Evolutionary conservation across 1,284 basidiomycete genomes (phyloP).

Genomic region (Ceratobasidium sp.): DNA sequence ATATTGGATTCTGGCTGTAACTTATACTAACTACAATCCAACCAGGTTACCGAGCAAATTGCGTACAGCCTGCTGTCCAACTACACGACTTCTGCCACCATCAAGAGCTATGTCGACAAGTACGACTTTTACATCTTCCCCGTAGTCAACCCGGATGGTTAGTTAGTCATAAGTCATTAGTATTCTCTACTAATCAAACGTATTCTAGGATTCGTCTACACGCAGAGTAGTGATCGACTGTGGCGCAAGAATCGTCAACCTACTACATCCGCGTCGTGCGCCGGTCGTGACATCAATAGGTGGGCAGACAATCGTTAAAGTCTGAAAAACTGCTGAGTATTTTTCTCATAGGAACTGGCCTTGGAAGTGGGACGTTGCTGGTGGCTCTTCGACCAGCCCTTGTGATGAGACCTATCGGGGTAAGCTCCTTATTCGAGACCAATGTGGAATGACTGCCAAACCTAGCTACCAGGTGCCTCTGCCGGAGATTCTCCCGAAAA

Average conservation of each 20-base stretch:
- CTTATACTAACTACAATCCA: no score
- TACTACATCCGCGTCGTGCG: conserved; percentile 32
- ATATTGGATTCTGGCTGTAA: no score
- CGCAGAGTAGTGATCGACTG: conserved; percentile 34
- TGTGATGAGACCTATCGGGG: conserved; percentile 42
- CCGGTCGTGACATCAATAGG: conserved; percentile 46
- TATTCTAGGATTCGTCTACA: conserved; percentile 46
- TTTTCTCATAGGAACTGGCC: conserved; percentile 41
- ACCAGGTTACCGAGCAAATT: conserved; percentile 45
- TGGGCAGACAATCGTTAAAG: neutral
- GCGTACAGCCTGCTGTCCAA: conserved; percentile 45
- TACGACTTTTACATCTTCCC: conserved; percentile 48
- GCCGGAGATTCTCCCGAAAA: conserved; percentile 44
- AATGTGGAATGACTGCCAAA: no score
- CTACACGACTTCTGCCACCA: conserved; percentile 44
- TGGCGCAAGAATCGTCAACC: conserved; percentile 48
- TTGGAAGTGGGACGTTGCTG: conserved; percentile 42
- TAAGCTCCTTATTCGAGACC: neutral
- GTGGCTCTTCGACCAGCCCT: conserved; percentile 44
- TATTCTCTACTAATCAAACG: no score
- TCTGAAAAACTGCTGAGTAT: neutral
- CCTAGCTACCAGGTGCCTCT: neutral
- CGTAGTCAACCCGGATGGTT: conserved; percentile 45
- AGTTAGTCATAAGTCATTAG: neutral
- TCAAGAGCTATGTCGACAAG: conserved; percentile 48